Percentiles rank a stretch among this genome's conserved stretches.
phyloP scores from a whole-genome alignment of 2,329 filamentous ascomycete species.

The Hysterium pulicare region DNA sequence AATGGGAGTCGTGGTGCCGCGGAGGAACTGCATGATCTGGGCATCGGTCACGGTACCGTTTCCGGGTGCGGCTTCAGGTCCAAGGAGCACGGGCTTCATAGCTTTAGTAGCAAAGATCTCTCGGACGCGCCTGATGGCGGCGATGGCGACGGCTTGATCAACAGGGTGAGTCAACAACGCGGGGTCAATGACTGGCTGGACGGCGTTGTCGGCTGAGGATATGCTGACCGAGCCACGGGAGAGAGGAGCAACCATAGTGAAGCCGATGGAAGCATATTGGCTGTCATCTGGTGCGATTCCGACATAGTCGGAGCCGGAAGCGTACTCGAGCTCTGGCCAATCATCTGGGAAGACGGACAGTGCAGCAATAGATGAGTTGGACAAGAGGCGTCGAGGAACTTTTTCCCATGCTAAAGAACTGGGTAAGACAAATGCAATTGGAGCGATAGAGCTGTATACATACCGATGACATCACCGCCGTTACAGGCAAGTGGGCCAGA shows the following conservation, averaged over 20 bases:
- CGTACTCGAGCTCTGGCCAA: conserved; percentile 11
- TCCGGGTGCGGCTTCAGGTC: background rate
- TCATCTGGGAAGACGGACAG: conserved; percentile 7
- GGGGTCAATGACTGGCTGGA: conserved; percentile 9
- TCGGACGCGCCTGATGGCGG: conserved; percentile 6
- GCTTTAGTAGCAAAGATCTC: background rate
- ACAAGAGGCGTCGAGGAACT: background rate
- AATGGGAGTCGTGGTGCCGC: background rate
- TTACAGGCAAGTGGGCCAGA: conserved; percentile 12
- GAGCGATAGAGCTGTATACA: conserved; percentile 6
- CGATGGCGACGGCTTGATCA: conserved; percentile 8
- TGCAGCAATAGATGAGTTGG: background rate
- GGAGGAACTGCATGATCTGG: background rate
- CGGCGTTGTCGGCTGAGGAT: conserved; percentile 6
- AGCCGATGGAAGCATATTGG: conserved; percentile 24
- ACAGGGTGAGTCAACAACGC: conserved; percentile 8
- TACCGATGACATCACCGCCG: conserved; percentile 14
- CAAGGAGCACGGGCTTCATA: background rate
- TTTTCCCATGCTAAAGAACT: conserved; percentile 8
- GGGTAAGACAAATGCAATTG: background rate
- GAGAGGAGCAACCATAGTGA: conserved; percentile 23
- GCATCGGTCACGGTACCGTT: conserved; percentile 2
- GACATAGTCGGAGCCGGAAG: conserved; percentile 8
- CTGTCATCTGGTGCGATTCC: conserved; percentile 12
- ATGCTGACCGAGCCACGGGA: conserved; percentile 15